Evolutionary conservation across 768 basidiomycete species (phyloP).

Genomic region (Trametes gibbosa): DNA sequence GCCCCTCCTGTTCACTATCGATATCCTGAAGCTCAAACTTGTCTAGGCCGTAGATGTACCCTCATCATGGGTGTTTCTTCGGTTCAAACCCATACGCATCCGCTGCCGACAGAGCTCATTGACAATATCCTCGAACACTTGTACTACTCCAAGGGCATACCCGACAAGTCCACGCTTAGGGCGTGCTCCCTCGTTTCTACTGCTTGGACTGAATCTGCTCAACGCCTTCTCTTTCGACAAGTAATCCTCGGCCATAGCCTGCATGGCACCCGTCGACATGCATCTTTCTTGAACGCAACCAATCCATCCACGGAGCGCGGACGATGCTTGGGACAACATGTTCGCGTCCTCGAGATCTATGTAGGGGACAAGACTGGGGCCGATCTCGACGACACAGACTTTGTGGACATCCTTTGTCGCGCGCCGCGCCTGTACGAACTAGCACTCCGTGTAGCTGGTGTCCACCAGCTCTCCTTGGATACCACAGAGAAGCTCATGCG

Average conservation of each 20-base stretch:
- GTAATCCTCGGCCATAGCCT: slow-evolving; percentile 4
- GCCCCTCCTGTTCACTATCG: no score
- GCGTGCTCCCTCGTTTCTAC: slow-evolving; percentile 21
- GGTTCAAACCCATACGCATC: background rate
- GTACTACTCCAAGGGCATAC: slow-evolving; percentile 20
- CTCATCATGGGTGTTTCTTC: no score
- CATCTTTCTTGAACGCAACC: slow-evolving; percentile 9
- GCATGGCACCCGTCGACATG: background rate
- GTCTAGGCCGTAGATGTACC: no score
- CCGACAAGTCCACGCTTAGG: slow-evolving; percentile 21
- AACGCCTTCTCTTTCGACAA: slow-evolving; percentile 24
- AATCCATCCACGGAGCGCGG: slow-evolving; percentile 7
- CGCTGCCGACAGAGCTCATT: slow-evolving; percentile 23
- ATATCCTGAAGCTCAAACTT: no score
- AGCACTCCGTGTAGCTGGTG: slow-evolving; percentile 20
- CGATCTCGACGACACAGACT: slow-evolving; percentile 2
- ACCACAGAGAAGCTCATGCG: slow-evolving; percentile 24
- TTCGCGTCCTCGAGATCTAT: slow-evolving; percentile 21
- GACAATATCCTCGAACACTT: slow-evolving; percentile 15
- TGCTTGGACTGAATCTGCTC: slow-evolving; percentile 23
- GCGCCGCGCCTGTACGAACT: slow-evolving; percentile 38
- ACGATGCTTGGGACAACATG: slow-evolving; percentile 4
- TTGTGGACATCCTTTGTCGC: slow-evolving; percentile 23
- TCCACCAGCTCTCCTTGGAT: slow-evolving; percentile 30
- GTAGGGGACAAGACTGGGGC: background rate